These are phyloP conservation scores for Pichia thaimueangensis DNA, from an alignment of 805 yeast genomes.

Conservation along the genomic window DNA sequence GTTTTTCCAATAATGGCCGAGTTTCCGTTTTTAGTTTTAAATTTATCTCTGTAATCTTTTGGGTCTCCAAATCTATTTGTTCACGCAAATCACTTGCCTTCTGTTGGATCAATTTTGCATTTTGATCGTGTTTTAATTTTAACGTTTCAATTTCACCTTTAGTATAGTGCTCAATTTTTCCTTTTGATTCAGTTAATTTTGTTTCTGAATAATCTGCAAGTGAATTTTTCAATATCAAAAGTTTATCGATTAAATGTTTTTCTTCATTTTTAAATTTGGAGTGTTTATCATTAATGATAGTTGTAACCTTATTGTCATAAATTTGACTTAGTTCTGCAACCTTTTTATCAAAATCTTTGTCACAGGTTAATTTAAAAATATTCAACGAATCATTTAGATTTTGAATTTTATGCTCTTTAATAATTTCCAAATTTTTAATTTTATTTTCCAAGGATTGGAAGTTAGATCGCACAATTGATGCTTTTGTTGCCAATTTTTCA, in stretches of 20 bases:
- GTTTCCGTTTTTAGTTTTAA: conserved; percentile 2
- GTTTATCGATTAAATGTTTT: conserved; percentile 14
- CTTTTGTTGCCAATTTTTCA: conserved; percentile 26
- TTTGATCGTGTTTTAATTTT: background rate
- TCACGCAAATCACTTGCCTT: background rate
- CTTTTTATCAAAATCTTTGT: conserved; percentile 26
- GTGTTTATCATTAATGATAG: conserved; percentile 31
- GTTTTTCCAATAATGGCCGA: background rate
- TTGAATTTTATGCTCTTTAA: conserved; percentile 22
- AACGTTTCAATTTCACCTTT: conserved; percentile 1
- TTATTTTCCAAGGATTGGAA: conserved; percentile 29
- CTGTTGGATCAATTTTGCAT: background rate
- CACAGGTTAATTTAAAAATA: conserved; percentile 29
- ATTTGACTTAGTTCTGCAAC: conserved; percentile 16
- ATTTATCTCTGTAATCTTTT: background rate
- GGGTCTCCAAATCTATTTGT: conserved; percentile 1
- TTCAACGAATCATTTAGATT: conserved; percentile 32
- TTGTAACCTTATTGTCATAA: conserved; percentile 29
- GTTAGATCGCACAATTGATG: conserved; percentile 14
- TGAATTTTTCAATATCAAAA: conserved; percentile 14
- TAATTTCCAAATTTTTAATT: conserved; percentile 20
- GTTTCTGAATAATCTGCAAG: conserved; percentile 5
- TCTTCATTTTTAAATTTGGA: conserved; percentile 28
- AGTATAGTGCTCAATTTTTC: background rate
- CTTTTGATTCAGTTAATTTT: conserved; percentile 1